phyloP scores from a whole-genome alignment of 331 rosid species.

The Cydonia oblonga region DNA sequence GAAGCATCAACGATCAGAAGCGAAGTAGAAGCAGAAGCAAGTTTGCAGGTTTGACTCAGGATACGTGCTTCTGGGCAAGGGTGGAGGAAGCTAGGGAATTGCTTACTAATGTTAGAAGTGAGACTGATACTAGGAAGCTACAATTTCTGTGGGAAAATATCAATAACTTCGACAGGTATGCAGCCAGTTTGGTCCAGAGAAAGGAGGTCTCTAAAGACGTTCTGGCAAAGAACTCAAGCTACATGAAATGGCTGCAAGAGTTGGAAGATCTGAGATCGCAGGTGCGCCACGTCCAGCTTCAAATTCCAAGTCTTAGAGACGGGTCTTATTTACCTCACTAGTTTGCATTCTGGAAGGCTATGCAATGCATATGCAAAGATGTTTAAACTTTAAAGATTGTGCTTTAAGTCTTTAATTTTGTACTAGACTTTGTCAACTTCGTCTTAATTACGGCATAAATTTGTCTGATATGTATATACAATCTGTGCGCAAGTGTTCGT shows the following conservation, averaged over 20 bases:
- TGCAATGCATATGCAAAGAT: not conserved
- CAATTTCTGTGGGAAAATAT: slow-evolving; percentile 36
- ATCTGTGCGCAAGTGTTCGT: not conserved
- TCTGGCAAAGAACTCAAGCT: slow-evolving; percentile 65
- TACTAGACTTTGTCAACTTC: not conserved
- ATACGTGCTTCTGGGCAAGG: slow-evolving; percentile 77
- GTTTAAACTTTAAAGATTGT: not conserved
- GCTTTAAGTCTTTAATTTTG: not conserved
- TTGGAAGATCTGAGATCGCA: slow-evolving; percentile 29
- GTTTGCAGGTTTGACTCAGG: slow-evolving; percentile 71
- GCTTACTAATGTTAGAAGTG: slow-evolving; percentile 42
- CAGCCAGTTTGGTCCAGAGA: slow-evolving; percentile 31
- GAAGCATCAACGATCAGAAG: not conserved
- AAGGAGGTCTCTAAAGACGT: slow-evolving; percentile 73
- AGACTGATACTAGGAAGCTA: slow-evolving; percentile 24
- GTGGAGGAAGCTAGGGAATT: slow-evolving; percentile 81
- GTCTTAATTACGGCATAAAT: not conserved
- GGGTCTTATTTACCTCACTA: slow-evolving; percentile 32
- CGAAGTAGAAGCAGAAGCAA: slow-evolving; percentile 34
- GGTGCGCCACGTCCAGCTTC: too few relatives aligned
- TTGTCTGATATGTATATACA: not conserved
- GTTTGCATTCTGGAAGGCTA: not conserved
- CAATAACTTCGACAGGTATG: slow-evolving; percentile 46
- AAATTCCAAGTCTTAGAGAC: slow-evolving; percentile 7
- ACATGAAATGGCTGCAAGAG: slow-evolving; percentile 49